Conservation (phyloP, 176 grass and related monocot genomes). For the Elaeis guineensis region DNA sequence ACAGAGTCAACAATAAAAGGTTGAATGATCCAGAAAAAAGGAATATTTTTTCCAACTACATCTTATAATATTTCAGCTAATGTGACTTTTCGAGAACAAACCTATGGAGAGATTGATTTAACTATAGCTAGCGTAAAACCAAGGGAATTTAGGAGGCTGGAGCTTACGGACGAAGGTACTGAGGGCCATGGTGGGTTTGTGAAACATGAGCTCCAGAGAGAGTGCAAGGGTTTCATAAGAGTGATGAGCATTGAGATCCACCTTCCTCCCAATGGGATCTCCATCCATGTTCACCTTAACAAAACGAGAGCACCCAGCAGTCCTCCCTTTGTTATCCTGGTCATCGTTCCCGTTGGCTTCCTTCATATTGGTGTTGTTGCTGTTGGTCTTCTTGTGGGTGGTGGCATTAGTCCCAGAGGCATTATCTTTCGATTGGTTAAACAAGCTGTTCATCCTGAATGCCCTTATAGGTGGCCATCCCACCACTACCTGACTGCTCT, state of each 20-base stretch:
- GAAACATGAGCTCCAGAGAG: slow-evolving; percentile 37
- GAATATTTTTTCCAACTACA: too few species aligned
- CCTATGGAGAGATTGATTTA: too few species aligned
- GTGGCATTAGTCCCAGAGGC: neutral
- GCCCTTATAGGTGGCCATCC: slow-evolving; percentile 41
- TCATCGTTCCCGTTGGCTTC: neutral
- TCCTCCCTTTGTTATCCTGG: neutral
- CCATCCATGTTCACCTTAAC: slow-evolving; percentile 46
- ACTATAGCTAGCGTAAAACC: too few species aligned
- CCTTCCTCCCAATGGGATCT: slow-evolving; percentile 43
- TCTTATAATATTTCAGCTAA: too few species aligned
- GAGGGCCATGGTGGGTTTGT: slow-evolving; percentile 10
- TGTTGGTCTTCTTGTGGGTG: slow-evolving; percentile 13
- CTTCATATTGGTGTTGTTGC: neutral
- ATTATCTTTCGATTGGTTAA: slow-evolving; percentile 31
- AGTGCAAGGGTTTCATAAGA: slow-evolving; percentile 29
- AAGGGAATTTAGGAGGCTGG: too few species aligned
- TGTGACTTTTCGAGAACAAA: too few species aligned
- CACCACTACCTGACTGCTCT: slow-evolving; percentile 30
- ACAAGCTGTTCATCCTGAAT: slow-evolving; percentile 41
- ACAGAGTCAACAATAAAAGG: too few species aligned
- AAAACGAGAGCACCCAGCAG: slow-evolving; percentile 9
- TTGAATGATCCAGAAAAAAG: too few species aligned
- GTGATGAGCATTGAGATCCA: slow-evolving; percentile 28
- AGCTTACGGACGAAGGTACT: neutral